A percentile compares a stretch with the other conserved stretches of the same genome.
These are phyloP conservation scores for Podospora tetraspora DNA, from an alignment of 495 filamentous ascomycete species.

Conservation along the genomic window DNA sequence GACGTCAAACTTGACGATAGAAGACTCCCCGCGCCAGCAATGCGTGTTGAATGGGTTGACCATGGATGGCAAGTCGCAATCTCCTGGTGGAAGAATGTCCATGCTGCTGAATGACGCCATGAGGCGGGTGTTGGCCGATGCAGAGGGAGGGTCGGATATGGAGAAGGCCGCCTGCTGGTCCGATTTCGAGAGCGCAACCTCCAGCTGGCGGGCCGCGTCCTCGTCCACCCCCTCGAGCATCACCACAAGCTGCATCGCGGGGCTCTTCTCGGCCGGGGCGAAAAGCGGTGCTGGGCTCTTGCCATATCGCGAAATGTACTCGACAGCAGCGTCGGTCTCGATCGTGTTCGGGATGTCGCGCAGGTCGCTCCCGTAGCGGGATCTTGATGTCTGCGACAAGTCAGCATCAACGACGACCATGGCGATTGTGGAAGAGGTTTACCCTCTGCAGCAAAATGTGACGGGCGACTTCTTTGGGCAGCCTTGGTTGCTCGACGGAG, in stretches of 20 bases:
- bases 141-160: constrained; percentile 36
- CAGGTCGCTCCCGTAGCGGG: constrained; percentile 32
- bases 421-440: constrained; percentile 1
- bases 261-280: constrained; percentile 20
- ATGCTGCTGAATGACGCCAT: constrained; percentile 28
- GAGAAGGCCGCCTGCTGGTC: constrained; percentile 39
- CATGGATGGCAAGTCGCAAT: constrained; percentile 36
- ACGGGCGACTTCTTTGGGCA: constrained; percentile 34
- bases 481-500: constrained; percentile 19
- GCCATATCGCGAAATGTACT: constrained; percentile 38
- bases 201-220: constrained; percentile 27
- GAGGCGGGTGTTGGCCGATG: constrained; percentile 32
- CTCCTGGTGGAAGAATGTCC: constrained; percentile 16
- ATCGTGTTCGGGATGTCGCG: constrained; percentile 38
- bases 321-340: constrained; percentile 34
- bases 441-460: constrained; percentile 34
- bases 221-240: constrained; percentile 44
- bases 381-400: constrained; percentile 36
- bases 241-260: constrained; percentile 45
- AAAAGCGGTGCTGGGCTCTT: constrained; percentile 40
- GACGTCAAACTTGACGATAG: constrained; percentile 41
- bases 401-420: constrained; percentile 20
- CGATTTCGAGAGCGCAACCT: constrained; percentile 26
- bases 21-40: constrained; percentile 44
- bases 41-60: constrained; percentile 38